phyloP scores from a whole-genome alignment of 177 flowering plant species.

The Tripterygium wilfordii region DNA sequence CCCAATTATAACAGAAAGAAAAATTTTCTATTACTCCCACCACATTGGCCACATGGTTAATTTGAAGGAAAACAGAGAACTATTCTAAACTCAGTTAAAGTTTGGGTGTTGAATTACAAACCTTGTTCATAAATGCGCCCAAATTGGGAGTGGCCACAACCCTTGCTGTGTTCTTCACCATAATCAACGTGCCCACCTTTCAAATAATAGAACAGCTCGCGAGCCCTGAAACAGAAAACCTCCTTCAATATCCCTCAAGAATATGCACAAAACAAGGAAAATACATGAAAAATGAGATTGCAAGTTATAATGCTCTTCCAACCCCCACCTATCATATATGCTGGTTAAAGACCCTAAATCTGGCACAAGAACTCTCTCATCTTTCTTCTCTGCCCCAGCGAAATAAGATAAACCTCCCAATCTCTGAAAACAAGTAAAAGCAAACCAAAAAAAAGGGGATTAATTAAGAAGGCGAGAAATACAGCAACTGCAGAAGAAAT shows the following conservation, averaged over 20 bases:
- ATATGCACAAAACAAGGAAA: not conserved
- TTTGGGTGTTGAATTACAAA: constrained; percentile 10
- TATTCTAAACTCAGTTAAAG: too few species aligned
- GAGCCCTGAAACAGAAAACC: constrained; percentile 61
- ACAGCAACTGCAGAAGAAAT: not conserved
- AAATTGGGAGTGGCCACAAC: constrained; percentile 78
- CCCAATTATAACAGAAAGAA: not conserved
- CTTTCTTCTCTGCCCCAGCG: constrained; percentile 97
- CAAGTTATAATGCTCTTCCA: too few species aligned
- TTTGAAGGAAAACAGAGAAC: not conserved
- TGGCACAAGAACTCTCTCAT: constrained; percentile 88
- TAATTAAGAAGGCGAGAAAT: not conserved
- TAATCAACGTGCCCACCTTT: constrained; percentile 97
- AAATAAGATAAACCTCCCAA: constrained; percentile 93
- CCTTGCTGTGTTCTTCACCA: constrained; percentile 90
- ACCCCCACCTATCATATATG: constrained; percentile 76
- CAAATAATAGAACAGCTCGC: constrained; percentile 91
- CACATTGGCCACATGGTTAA: too few species aligned
- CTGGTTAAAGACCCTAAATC: constrained; percentile 99
- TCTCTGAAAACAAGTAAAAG: constrained; percentile 41
- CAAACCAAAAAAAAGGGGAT: constrained; percentile 1
- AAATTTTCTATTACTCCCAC: too few species aligned
- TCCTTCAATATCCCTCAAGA: not conserved
- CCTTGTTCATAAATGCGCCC: constrained; percentile 82
- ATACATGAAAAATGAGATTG: too few species aligned